A percentile compares a stretch with the other conserved stretches of the same genome.
These are phyloP conservation scores for Tolypocladium paradoxum DNA, from an alignment of 2,329 filamentous ascomycete species.

Conservation along the genomic window DNA sequence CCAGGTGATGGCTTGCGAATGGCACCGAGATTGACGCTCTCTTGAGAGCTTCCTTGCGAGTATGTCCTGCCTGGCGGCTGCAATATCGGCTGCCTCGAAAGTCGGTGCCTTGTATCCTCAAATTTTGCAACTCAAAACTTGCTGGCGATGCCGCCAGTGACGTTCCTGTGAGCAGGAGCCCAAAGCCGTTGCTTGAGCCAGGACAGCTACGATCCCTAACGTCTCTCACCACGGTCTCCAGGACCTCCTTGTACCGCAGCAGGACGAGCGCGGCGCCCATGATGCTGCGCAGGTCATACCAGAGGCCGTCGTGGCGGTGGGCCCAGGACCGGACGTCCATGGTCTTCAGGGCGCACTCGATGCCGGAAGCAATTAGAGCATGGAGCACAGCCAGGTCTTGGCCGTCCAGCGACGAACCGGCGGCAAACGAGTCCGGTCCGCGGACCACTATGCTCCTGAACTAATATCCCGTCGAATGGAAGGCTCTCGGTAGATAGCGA, in stretches of 20 bases:
- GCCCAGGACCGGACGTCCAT: conserved; percentile 10
- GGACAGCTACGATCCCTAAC: conserved; percentile 2
- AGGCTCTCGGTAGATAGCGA: no score
- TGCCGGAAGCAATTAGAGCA: conserved; percentile 8
- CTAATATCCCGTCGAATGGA: no score
- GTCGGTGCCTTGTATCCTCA: neutral
- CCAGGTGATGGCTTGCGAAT: neutral
- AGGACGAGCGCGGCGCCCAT: conserved; percentile 9
- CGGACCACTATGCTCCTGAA: no score
- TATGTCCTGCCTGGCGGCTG: neutral
- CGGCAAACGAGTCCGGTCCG: conserved; percentile 4
- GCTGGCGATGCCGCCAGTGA: neutral
- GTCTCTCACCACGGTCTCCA: conserved; percentile 7
- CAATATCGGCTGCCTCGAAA: neutral
- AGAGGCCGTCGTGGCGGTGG: conserved; percentile 15
- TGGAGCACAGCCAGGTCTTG: conserved; percentile 7
- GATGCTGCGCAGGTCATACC: conserved; percentile 12
- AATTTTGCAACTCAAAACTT: neutral
- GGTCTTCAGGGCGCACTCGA: conserved; percentile 11
- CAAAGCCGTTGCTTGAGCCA: neutral
- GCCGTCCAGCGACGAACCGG: conserved; percentile 1
- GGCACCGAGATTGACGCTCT: neutral
- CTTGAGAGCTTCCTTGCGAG: neutral
- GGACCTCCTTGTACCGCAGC: conserved; percentile 5
- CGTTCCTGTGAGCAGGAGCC: neutral